Evolutionary conservation across 129 eudicot species (phyloP).

Genomic region (Pseudognaphalium luteoalbum): DNA sequence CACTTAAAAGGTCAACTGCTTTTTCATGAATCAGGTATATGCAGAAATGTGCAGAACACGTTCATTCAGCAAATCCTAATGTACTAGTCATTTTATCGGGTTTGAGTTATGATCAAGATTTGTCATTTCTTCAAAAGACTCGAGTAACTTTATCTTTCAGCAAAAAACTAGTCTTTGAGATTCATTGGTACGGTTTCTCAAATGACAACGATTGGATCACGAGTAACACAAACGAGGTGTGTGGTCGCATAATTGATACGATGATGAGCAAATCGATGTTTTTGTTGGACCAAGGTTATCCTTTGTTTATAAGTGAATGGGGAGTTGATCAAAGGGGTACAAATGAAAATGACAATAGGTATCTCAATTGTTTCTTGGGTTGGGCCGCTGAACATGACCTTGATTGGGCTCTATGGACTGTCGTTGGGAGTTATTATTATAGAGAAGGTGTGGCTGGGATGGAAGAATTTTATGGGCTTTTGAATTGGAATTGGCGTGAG

Average conservation of each 20-base stretch:
- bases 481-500: conserved; percentile 60
- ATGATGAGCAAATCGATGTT: conserved; percentile 47
- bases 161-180: conserved; percentile 64
- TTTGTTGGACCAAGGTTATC: conserved; percentile 71
- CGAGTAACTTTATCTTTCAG: conserved; percentile 48
- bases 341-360: conserved; percentile 77
- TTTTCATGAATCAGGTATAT: conserved; percentile 46
- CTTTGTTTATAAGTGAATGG: conserved; percentile 83
- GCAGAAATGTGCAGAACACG: conserved; percentile 83
- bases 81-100: conserved; percentile 76
- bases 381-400: conserved; percentile 73
- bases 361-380: conserved; percentile 67
- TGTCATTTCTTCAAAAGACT: conserved; percentile 44
- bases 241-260: conserved; percentile 44
- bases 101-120: conserved; percentile 53
- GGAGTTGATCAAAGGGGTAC: conserved; percentile 74
- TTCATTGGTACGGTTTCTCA: conserved; percentile 76
- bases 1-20: background rate
- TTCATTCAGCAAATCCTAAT: conserved; percentile 65
- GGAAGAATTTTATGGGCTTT: conserved; percentile 69
- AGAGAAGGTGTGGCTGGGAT: conserved; percentile 66
- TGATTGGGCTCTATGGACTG: conserved; percentile 83
- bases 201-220: conserved; percentile 58
- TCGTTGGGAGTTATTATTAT: conserved; percentile 68
- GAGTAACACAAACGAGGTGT: conserved; percentile 68